Evolutionary conservation across 768 basidiomycete species (phyloP), one percentile per base, ranked within the genome.

Genomic region (Lactifluus echinatus): DNA sequence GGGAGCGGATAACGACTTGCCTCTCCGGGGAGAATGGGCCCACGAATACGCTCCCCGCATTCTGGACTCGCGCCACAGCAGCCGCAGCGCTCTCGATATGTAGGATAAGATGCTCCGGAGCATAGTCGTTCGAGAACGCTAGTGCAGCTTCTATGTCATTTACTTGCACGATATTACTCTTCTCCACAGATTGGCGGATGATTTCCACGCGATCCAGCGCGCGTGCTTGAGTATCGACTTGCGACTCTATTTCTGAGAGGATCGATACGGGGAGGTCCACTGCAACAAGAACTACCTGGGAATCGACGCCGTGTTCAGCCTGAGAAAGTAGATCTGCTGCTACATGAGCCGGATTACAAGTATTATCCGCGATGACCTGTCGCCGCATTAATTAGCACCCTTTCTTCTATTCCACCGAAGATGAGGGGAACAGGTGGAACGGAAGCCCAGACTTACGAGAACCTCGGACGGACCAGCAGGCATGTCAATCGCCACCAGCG

Each of bases 401-500:
- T 6, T 31, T n/a, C 37, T 8, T 24, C 42, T 43, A 4, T 26
- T 15, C 5, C 8, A 29, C 21, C 21, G 36, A 23, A 4, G 23
- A 12, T 8, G 10, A 19, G 15, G 4, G 29, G 4, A 10, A 28
- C 0, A 21, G 11, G 24, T 24, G 17, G 37, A 23, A 23, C 17
- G 29, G 19, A 40, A 21, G 29, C 2, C 36, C 23, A 29, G 46
- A 80, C 88, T 74, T 66, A 96, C 96, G 66, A 99, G 76, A 23
- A 99, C 95, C 72, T 99, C 96, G 3, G 90, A 93, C 28, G 96
- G 96, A 7, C 96, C 96, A 33, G 96, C 96, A 48, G 96, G 96
- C 92, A 99, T 98, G 71, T 99, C 96, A 65, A 98, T 99, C 15
- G 91, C 89, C 7, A 97, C 93, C 60, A 94, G 71, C 8, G 96